Evolutionary conservation across 768 basidiomycete genomes (phyloP), one percentile per base, ranked within the genome.

Genomic region (Russula sp.): DNA sequence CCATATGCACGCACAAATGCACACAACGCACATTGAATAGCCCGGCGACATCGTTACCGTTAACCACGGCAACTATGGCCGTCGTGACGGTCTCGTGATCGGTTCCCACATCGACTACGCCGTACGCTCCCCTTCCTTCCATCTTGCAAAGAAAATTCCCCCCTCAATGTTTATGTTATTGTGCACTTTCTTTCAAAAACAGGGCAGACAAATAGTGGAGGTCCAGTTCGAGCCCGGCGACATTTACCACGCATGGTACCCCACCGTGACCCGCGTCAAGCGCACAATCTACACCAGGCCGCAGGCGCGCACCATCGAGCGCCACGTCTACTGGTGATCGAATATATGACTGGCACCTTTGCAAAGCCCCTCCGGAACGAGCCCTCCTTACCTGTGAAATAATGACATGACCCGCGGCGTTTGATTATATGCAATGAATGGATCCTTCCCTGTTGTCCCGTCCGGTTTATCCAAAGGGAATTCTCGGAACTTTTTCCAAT

Each of bases 131-230:
- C 28, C 28, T 2, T 5, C 28, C 28, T 30, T 30, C 28, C 28
- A 30, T 30, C 28, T 30, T 30, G n/a, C 28, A 30, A 30, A 30
- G 28, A 30, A 30, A 30, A 2, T 36, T 40, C 51, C 55, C 62
- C 32, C 34, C 24, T 13, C 28, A 30, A 30, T 30, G 28, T 30
- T 49, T 22, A 46, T 22, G 34, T 11, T 34, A 34, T 34, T n/a
- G n/a, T n/a, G n/a, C n/a, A n/a, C 0, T 34, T 9, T 2, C 5
- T 0, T 49, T 20, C 20, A 36, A 36, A 13, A 36, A 8, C 67
- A 93, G 91, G 91, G 90, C 59, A 87, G 90, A 62, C 88, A 90
- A 77, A 81, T 92, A 69, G 77, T 94, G 66, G 88, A 92, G 72
- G 87, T 94, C 34, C 90, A 89, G 72, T 83, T 94, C 62, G 89